Conservation (phyloP, 2,329 filamentous ascomycete species). For the Colletotrichum sp. region DNA sequence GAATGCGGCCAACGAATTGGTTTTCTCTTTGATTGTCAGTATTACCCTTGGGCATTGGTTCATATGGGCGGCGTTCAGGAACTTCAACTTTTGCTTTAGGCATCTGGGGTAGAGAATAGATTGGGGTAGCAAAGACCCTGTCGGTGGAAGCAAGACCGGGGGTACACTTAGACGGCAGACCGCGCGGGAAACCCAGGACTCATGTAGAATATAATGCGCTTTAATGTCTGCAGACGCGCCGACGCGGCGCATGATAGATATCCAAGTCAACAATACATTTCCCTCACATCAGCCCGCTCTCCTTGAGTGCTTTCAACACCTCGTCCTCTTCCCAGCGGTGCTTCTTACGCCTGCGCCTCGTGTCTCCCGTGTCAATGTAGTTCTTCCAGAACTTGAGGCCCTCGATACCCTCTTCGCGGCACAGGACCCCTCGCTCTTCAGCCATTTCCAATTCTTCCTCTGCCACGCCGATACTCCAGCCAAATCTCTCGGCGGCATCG, state of each 20-base stretch:
- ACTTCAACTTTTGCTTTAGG: not conserved
- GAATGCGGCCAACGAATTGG: not conserved
- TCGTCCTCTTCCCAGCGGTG: slow-evolving; percentile 40
- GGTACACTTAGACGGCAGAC: not conserved
- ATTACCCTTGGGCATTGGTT: not conserved
- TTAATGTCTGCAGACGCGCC: slow-evolving; percentile 8
- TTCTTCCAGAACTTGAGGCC: slow-evolving; percentile 96
- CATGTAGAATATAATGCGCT: slow-evolving; percentile 22
- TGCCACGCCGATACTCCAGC: slow-evolving; percentile 96
- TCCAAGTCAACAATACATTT: not conserved
- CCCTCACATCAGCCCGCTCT: slow-evolving; percentile 41
- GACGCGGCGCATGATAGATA: slow-evolving; percentile 7
- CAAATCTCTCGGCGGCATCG: slow-evolving; percentile 87
- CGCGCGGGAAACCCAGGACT: not conserved
- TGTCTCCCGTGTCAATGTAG: slow-evolving; percentile 55
- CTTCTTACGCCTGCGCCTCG: slow-evolving; percentile 29
- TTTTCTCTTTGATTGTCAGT: not conserved
- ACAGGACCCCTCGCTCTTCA: slow-evolving; percentile 86
- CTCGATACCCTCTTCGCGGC: slow-evolving; percentile 90
- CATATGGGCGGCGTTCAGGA: slow-evolving; percentile 19
- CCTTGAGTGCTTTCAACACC: slow-evolving; percentile 47
- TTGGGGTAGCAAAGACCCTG: not conserved
- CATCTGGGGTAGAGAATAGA: not conserved
- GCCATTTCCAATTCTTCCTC: slow-evolving; percentile 97
- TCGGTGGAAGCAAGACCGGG: not conserved